These are phyloP conservation scores for Penicillium sp. DNA, from an alignment of 2,329 filamentous ascomycete species.

Conservation along the genomic window DNA sequence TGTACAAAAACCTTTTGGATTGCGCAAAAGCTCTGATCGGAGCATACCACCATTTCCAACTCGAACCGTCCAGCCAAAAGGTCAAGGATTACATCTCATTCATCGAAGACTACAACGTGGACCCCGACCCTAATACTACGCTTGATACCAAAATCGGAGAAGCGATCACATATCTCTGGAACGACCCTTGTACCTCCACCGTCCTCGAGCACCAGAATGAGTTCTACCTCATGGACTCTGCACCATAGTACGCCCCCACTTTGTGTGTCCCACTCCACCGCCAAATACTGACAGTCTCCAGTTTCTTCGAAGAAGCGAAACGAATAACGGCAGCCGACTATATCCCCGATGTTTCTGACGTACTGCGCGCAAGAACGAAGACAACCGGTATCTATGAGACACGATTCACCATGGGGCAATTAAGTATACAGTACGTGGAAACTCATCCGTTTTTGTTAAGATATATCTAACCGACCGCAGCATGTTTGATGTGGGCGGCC, in stretches of 20 bases:
- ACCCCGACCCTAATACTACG: constrained; percentile 83
- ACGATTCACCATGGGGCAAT: constrained; percentile 94
- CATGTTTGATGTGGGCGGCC: constrained; percentile 99
- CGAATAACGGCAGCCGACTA: constrained; percentile 85
- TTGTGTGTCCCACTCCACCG: not conserved
- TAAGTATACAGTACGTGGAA: constrained; percentile 91
- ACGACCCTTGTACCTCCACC: constrained; percentile 77
- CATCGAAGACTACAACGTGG: constrained; percentile 82
- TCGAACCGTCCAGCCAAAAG: constrained; percentile 71
- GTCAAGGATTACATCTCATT: constrained; percentile 77
- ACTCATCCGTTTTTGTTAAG: not conserved
- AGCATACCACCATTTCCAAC: constrained; percentile 88
- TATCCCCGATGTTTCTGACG: constrained; percentile 90
- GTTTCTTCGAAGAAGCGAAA: constrained; percentile 92
- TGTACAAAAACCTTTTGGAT: constrained; percentile 97
- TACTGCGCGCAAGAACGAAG: constrained; percentile 92
- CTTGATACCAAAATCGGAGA: constrained; percentile 79
- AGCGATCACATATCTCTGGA: constrained; percentile 86
- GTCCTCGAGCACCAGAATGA: constrained; percentile 94
- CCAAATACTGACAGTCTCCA: constrained; percentile 43
- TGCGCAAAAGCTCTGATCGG: constrained; percentile 91
- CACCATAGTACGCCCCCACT: constrained; percentile 75
- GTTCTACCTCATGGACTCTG: constrained; percentile 99
- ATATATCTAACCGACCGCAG: constrained; percentile 51
- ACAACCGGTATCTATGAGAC: constrained; percentile 99